Evolutionary conservation across 352 stramenopile species (phyloP), one percentile per base, ranked within the genome.

Genomic region (Globisporangium alternatum): DNA sequence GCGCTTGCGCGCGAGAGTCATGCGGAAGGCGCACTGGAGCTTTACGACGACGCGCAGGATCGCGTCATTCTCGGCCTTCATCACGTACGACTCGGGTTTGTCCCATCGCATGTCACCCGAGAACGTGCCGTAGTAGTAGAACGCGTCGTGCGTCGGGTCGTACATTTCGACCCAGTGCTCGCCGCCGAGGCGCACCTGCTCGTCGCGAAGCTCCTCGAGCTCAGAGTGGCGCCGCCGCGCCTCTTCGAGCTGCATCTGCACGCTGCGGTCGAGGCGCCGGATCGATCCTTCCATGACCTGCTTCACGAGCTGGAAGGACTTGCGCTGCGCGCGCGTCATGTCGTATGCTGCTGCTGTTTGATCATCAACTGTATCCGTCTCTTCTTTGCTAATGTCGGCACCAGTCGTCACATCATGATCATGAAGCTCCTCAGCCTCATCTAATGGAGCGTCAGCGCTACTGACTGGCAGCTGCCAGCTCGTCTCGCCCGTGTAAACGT

Each of bases 141-240:
- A 60, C 5, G 53, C 37, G 37, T 77, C 69, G n/a, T 81, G 75
- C 0, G 68, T 72, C 30, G 69, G 71, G 48, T 89, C 78, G 52
- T 77, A 80, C 69, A 88, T 73, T 64, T 88, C 71, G 56, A 88
- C 51, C 76, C 80, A 89, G 56, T 79, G 69, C 35, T 63, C 72
- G 51, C 62, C 69, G 37, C 69, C 72, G 30, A 74, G 61, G 8
- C 43, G 52, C 19, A 76, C 61, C 22, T 76, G 62, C 17, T 74
- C 62, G 62, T 78, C 69, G 10, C 53, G 69, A 1, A 78, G 56
- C 31, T 68, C 60, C 31, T 77, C 71, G 13, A 75, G 54, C 15
- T 75, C 71, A 6, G 30, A 17, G 49, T 75, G 73, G 1, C 64
- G 59, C 0, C 65, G 68, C 19, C 70, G 62, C 19, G 71, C 62